Conservation (phyloP, 257 asterid genomes). For the Solanum pennellii region DNA sequence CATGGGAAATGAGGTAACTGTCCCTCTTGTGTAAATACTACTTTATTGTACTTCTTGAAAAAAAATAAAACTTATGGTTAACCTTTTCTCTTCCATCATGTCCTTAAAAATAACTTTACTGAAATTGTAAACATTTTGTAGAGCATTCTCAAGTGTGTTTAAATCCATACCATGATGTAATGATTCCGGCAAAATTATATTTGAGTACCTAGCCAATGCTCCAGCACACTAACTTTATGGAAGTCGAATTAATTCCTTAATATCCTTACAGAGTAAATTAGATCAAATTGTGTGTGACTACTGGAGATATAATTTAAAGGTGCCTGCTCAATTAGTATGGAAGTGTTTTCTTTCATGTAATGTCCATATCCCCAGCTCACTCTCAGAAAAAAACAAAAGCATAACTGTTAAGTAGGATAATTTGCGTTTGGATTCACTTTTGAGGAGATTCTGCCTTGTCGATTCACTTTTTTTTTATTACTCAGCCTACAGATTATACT, state of each 20-base stretch:
- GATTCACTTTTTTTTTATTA: background rate
- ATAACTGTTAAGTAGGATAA: background rate
- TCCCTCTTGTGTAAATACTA: background rate
- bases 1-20: slow-evolving; percentile 51
- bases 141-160: background rate
- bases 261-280: background rate
- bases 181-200: background rate
- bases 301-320: background rate
- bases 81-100: background rate
- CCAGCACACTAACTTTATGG: background rate
- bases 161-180: background rate
- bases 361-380: background rate
- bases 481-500: background rate
- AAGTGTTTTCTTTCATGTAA: background rate
- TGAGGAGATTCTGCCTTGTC: background rate
- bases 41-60: background rate
- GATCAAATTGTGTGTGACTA: background rate
- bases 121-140: background rate
- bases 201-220: background rate
- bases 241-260: background rate
- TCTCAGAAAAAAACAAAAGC: background rate
- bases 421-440: background rate
- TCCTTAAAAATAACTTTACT: background rate
- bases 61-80: background rate
- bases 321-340: background rate